Conservation (phyloP, 352 stramenopile genomes). For the Phytophthora pisi region DNA sequence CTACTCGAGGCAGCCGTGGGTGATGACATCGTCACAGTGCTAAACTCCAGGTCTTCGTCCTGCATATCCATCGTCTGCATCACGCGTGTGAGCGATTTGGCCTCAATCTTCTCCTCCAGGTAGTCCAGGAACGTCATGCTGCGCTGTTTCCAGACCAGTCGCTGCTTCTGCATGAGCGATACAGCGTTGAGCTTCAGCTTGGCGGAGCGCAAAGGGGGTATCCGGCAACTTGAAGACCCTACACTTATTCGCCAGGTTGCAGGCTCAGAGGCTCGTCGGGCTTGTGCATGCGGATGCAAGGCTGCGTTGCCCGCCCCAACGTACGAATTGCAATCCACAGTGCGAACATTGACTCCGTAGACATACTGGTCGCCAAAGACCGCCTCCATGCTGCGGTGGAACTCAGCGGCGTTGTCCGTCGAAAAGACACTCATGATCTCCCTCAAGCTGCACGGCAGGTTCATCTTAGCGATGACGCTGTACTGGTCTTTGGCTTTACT, state of each 20-base stretch:
- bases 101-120: conserved; percentile 55
- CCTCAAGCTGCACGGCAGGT: conserved; percentile 57
- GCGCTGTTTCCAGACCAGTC: conserved; percentile 49
- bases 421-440: conserved; percentile 69
- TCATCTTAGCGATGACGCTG: conserved; percentile 65
- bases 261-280: conserved; percentile 26
- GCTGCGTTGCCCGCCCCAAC: conserved; percentile 1
- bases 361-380: conserved; percentile 72
- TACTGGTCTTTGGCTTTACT: conserved; percentile 55
- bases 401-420: conserved; percentile 50
- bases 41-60: conserved; percentile 40
- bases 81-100: conserved; percentile 64
- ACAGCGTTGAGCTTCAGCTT: conserved; percentile 61
- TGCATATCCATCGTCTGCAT: conserved; percentile 59
- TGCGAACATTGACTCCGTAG: conserved; percentile 52
- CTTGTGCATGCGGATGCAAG: conserved; percentile 9
- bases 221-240: conserved; percentile 1
- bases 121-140: conserved; percentile 70
- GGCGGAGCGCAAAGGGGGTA: conserved; percentile 24
- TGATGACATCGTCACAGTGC: conserved; percentile 27
- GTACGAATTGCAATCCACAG: conserved; percentile 38
- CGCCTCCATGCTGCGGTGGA: conserved; percentile 68
- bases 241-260: conserved; percentile 12
- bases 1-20: conserved; percentile 28
- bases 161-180: conserved; percentile 58